A percentile compares a stretch with the other conserved stretches of the same genome.
phyloP scores from a whole-genome alignment of 2,329 filamentous ascomycete species.

The Fulvia fulva region DNA sequence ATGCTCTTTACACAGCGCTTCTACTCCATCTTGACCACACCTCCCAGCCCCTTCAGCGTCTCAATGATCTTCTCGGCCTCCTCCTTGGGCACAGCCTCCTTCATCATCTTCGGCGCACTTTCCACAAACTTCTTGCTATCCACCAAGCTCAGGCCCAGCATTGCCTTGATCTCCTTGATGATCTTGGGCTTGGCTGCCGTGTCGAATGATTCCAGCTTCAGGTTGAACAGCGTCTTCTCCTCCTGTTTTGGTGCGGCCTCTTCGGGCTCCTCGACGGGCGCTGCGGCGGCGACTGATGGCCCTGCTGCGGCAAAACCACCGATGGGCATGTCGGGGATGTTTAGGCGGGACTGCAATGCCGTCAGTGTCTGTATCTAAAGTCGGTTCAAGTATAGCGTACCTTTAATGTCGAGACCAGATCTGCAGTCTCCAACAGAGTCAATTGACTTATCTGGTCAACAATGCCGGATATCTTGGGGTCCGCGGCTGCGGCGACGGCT shows the following conservation, averaged over 20 bases:
- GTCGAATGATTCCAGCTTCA: slow-evolving; percentile 91
- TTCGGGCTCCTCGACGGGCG: slow-evolving; percentile 64
- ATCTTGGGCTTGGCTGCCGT: slow-evolving; percentile 90
- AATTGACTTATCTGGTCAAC: slow-evolving; percentile 99
- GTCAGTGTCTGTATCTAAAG: not conserved
- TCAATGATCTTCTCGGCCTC: slow-evolving; percentile 98
- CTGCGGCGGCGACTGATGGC: slow-evolving; percentile 56
- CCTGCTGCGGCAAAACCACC: slow-evolving; percentile 78
- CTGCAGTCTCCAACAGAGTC: slow-evolving; percentile 94
- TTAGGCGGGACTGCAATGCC: slow-evolving; percentile 73
- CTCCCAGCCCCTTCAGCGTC: slow-evolving; percentile 88
- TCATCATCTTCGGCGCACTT: slow-evolving; percentile 95
- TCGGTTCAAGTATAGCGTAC: slow-evolving; percentile 45
- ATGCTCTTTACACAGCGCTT: not conserved
- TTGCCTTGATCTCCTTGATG: slow-evolving; percentile 98
- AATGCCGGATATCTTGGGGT: slow-evolving; percentile 89
- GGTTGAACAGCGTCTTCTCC: slow-evolving; percentile 94
- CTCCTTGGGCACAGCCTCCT: slow-evolving; percentile 98
- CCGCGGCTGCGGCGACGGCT: slow-evolving; percentile 48
- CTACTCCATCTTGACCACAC: slow-evolving; percentile 83
- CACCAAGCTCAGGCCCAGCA: slow-evolving; percentile 92
- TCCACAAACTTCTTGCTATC: slow-evolving; percentile 99
- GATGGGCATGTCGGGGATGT: slow-evolving; percentile 96
- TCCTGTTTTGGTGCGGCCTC: slow-evolving; percentile 84
- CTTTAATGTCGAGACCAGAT: slow-evolving; percentile 92